Evolutionary conservation across 768 basidiomycete species (phyloP).

Genomic region (Plicaturopsis crispa): DNA sequence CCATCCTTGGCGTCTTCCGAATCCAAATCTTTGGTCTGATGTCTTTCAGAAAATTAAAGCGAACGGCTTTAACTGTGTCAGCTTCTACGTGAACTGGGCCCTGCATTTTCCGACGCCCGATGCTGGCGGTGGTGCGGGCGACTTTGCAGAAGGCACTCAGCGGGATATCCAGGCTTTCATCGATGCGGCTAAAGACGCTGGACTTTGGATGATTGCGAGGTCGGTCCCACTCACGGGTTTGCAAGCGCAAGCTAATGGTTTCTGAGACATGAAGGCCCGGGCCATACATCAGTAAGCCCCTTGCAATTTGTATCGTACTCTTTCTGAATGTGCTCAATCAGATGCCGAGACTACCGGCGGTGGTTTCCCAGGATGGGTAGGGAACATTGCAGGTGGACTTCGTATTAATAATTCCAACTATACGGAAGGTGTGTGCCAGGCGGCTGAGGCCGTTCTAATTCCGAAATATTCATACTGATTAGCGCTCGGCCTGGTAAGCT

Average conservation of each 20-base stretch:
- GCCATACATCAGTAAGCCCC: constrained; percentile 40
- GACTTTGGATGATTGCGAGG: constrained; percentile 52
- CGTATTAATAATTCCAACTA: constrained; percentile 44
- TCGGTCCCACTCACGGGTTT: constrained; percentile 13
- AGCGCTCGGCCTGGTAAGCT: constrained; percentile 24
- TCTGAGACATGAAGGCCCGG: constrained; percentile 28
- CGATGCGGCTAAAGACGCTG: constrained; percentile 41
- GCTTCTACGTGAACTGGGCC: constrained; percentile 56
- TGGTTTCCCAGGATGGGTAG: constrained; percentile 55
- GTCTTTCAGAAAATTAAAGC: constrained; percentile 58
- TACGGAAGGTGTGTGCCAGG: constrained; percentile 24
- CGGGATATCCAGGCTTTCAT: constrained; percentile 46
- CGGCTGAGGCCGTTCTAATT: constrained; percentile 11
- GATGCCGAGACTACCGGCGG: constrained; percentile 48
- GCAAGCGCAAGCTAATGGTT: neutral
- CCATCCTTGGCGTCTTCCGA: constrained; percentile 51
- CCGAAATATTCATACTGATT: constrained; percentile 16
- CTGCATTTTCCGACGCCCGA: constrained; percentile 40
- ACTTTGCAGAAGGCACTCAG: constrained; percentile 42
- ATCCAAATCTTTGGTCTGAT: constrained; percentile 43
- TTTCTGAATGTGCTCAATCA: neutral
- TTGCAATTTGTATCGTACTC: neutral
- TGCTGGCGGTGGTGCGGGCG: constrained; percentile 35
- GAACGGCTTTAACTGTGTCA: constrained; percentile 54
- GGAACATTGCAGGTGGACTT: constrained; percentile 40